Base-by-base conservation (phyloP, 306 rosid genomes). In the Carpinus fangiana region DNA sequence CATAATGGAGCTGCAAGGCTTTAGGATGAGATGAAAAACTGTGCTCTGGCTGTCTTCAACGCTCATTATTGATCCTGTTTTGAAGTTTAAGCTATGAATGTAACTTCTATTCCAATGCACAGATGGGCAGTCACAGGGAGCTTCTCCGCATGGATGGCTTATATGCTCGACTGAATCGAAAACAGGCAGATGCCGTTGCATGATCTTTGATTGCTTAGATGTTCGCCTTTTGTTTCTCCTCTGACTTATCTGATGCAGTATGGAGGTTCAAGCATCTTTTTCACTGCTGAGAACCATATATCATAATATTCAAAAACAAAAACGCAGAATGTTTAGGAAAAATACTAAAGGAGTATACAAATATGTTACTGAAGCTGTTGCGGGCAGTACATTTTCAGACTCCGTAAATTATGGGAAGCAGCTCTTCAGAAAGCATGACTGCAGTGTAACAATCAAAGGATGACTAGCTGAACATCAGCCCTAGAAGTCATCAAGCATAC, bases 61-160 rank as follows among this genome's bases (percentile, higher is more conserved):
- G 52, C 62, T 48, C 53, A 5, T 18, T 61, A 4, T 57, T n/a
- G 72, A 10, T 23, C 55, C 28, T 66, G 21, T 50, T 53, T 28
- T 41, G 67, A 80, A 77, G 17, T 72, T 16, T 56, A 31, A 66
- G 38, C 78, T 65, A 78, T 55, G 71, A 48, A 52, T 70, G 8
- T 28, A 26, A 23, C 73, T 74, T 66, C 20, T 82, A 43, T 73
- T 65, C 59, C 76, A 16, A 52, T 50, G 46, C 48, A 62, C 91
- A 93, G 98, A 77, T 54, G 73, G 99, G 98, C 70, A 92, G 88
- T 82, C 98, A 95, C 85, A 85, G 80, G 75, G 98, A 91, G 78
- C 97, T 95, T 80, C 93, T 95, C 51, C 45, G 79, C 43, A 84
- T 85, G 70, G 96, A 87, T 78, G 97, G 98, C 73, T 28, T 92